phyloP scores from a whole-genome alignment of 306 rosid genomes.

The Calophaca sinica region DNA sequence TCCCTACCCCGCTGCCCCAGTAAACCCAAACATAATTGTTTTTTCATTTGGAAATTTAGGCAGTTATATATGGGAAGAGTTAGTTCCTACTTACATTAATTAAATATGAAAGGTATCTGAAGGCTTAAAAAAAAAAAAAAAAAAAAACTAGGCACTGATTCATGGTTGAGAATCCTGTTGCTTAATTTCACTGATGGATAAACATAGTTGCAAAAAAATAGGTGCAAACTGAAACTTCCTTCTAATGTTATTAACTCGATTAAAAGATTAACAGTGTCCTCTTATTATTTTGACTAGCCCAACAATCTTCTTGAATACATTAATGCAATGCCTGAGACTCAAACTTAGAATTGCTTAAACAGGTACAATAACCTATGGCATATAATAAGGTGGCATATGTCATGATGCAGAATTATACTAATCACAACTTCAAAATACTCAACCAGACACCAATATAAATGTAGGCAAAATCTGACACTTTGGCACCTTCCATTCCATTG shows the following conservation, averaged over 20 bases:
- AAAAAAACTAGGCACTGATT: too few relatives aligned
- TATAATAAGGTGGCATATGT: conserved; percentile 5
- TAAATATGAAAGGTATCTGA: not conserved
- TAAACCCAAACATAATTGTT: not conserved
- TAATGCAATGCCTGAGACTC: conserved; percentile 5
- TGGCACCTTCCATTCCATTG: conserved; percentile 9
- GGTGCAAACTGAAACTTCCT: not conserved
- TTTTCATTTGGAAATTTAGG: not conserved
- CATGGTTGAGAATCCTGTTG: too few relatives aligned
- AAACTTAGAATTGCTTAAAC: conserved; percentile 14
- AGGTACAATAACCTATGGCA: conserved; percentile 14
- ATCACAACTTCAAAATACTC: conserved; percentile 18
- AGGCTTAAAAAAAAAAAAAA: not conserved
- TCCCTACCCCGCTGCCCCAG: not conserved
- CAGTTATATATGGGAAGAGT: not conserved
- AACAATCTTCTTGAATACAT: not conserved
- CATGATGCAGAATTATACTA: not conserved
- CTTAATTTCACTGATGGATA: too few relatives aligned
- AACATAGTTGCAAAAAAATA: too few relatives aligned
- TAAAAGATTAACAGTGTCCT: not conserved
- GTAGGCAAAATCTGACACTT: too few relatives aligned
- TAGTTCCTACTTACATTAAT: not conserved
- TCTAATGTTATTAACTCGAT: not conserved
- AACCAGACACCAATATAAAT: not conserved
- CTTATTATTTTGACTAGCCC: conserved; percentile 1